These are phyloP conservation scores for Gossypium sturtianum DNA, from an alignment of 345 rosid species.

Conservation along the genomic window DNA sequence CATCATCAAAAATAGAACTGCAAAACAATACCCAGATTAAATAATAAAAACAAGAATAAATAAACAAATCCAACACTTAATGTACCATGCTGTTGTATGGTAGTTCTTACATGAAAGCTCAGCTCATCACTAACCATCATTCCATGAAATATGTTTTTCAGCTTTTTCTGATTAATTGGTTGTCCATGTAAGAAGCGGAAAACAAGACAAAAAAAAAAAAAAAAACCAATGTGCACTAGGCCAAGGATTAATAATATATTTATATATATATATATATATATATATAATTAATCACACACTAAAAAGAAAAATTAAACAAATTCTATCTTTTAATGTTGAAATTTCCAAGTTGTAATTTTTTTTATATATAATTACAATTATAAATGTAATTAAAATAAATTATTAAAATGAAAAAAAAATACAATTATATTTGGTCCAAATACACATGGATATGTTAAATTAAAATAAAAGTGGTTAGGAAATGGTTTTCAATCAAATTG, in stretches of 20 bases:
- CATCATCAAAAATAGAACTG: background rate
- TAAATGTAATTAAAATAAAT: background rate
- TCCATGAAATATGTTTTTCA: slow-evolving; percentile 3
- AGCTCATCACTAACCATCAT: slow-evolving; percentile 4
- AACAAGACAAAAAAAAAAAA: background rate
- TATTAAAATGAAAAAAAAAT: background rate
- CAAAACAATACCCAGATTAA: background rate
- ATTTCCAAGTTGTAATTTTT: background rate
- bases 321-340: background rate
- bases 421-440: background rate
- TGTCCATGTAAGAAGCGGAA: slow-evolving; percentile 2
- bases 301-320: background rate
- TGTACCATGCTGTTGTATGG: slow-evolving; percentile 9
- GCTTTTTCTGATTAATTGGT: slow-evolving; percentile 1
- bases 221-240: background rate
- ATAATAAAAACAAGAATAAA: background rate
- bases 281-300: background rate
- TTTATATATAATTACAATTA: background rate
- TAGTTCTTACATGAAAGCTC: slow-evolving; percentile 4
- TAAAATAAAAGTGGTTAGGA: background rate
- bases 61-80: background rate
- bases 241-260: background rate
- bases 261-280: background rate
- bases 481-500: background rate
- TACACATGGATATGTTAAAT: background rate